Percentiles rank a stretch among this genome's conserved stretches.
Evolutionary conservation across 176 grass and related monocot genomes (phyloP).

Genomic region (Musa acuminata): DNA sequence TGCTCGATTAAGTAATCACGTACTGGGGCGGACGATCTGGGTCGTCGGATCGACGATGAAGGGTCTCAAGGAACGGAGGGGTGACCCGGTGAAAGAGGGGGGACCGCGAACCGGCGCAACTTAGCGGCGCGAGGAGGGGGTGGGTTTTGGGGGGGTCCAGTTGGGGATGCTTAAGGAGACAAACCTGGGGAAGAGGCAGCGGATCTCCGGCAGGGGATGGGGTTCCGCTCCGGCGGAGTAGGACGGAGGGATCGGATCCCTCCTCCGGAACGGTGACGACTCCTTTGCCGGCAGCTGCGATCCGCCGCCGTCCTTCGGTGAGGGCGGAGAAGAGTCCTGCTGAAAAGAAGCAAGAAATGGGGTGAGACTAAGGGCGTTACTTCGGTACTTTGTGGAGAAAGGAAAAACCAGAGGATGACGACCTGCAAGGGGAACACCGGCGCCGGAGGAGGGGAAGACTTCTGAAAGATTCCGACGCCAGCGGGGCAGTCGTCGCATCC

Average conservation of each 20-base stretch:
- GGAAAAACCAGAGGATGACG: neutral
- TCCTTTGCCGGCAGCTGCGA: conserved; percentile 4
- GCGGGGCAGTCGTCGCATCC: conserved; percentile 21
- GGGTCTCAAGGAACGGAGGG: neutral
- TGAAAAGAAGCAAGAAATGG: neutral
- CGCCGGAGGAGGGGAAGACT: conserved; percentile 1
- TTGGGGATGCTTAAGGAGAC: neutral
- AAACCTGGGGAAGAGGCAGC: conserved; percentile 22
- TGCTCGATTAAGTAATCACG: neutral
- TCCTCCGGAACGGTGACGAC: conserved; percentile 30
- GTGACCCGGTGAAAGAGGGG: neutral
- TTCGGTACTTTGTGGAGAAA: neutral
- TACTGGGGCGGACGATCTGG: neutral
- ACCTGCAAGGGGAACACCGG: conserved; percentile 7
- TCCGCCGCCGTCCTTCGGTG: conserved; percentile 4
- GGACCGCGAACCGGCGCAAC: neutral
- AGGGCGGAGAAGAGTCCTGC: neutral
- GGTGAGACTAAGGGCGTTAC: neutral
- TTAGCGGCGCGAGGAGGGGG: neutral
- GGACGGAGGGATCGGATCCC: conserved; percentile 20
- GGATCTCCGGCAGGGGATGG: conserved; percentile 19
- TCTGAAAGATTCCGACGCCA: neutral
- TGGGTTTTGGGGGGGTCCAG: no score
- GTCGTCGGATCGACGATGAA: neutral
- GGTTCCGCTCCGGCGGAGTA: neutral